Evolutionary conservation across 2,329 filamentous ascomycete genomes (phyloP), one percentile per base, ranked within the genome.

Genomic region (Ophiostoma triangulosporum): DNA sequence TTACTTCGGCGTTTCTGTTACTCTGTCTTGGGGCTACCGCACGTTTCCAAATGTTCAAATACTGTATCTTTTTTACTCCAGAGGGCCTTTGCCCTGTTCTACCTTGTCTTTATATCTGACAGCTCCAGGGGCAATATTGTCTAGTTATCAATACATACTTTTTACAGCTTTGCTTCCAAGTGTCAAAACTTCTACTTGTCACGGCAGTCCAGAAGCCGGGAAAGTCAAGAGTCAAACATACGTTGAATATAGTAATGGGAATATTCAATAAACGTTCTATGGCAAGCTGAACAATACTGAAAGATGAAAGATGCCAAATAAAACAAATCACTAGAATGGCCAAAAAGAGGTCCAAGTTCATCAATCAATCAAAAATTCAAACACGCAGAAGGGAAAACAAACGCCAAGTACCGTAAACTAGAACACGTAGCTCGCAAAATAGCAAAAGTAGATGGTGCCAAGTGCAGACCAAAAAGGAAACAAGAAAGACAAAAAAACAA

Each of bases 381-480:
- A 46, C 46, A 32, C 46, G 46, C 46, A 48, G 11, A 48, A 48
- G 46, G 46, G 46, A 48, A 31, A 48, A 48, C 46, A 33, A 48
- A 48, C 46, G 46, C 46, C 46, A 15, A 27, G 15, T 46, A 29
- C 43, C 24, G 43, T 29, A 29, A 46, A 45, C 38, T 29, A 49
- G 27, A 33, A 43, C 17, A 29, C 27, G 26, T 43, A 43, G 15
- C 49, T 14, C 29, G 14, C 17, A 43, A 51, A 24, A 12, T 8
- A 50, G 15, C 12, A 24, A 24, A 32, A 48, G 17, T 29, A 12
- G 8, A 32, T 27, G n/a, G n/a, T n/a, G n/a, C n/a, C n/a, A n/a
- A n/a, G n/a, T n/a, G n/a, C n/a, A n/a, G n/a, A n/a, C 48, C 31
- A 48, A 51, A 36, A 48, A 22, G 27, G 8, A 40, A 32, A 32